These are phyloP conservation scores for Osmanthus fragrans DNA, from an alignment of 257 asterid genomes.

Conservation along the genomic window DNA sequence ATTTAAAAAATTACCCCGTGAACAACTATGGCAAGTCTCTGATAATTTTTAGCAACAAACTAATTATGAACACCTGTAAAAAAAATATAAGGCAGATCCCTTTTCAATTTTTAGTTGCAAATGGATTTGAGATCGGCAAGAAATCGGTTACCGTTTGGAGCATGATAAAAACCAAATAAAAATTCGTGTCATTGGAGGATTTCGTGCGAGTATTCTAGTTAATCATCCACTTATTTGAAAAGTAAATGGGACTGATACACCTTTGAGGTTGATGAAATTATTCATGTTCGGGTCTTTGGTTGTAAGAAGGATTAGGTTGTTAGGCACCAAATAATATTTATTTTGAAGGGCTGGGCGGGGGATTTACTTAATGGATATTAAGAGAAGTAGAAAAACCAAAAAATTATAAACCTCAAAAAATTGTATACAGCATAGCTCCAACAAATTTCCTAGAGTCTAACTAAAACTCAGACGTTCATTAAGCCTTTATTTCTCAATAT, in stretches of 20 bases:
- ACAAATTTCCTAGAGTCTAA: background rate
- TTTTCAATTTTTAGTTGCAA: background rate
- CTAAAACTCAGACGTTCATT: background rate
- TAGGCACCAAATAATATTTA: constrained; percentile 1
- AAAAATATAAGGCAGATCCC: background rate
- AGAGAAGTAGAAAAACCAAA: background rate
- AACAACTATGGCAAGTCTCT: background rate
- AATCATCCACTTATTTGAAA: background rate
- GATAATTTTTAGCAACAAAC: background rate
- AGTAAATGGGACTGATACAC: background rate
- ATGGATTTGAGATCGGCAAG: background rate
- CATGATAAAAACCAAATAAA: background rate
- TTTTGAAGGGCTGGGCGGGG: background rate
- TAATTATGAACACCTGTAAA: background rate
- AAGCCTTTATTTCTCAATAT: background rate
- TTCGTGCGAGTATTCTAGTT: background rate
- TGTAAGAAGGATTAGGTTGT: constrained; percentile 9
- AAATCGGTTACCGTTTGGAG: background rate
- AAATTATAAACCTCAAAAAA: background rate
- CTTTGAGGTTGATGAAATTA: constrained; percentile 5
- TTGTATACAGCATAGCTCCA: background rate
- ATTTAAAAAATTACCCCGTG: too few relatives aligned
- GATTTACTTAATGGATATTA: background rate
- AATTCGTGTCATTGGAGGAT: background rate
- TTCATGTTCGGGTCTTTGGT: background rate